Percentiles rank a stretch among this genome's conserved stretches.
Evolutionary conservation across 2,329 filamentous ascomycete genomes (phyloP).

Genomic region (Podosphaera fusca): DNA sequence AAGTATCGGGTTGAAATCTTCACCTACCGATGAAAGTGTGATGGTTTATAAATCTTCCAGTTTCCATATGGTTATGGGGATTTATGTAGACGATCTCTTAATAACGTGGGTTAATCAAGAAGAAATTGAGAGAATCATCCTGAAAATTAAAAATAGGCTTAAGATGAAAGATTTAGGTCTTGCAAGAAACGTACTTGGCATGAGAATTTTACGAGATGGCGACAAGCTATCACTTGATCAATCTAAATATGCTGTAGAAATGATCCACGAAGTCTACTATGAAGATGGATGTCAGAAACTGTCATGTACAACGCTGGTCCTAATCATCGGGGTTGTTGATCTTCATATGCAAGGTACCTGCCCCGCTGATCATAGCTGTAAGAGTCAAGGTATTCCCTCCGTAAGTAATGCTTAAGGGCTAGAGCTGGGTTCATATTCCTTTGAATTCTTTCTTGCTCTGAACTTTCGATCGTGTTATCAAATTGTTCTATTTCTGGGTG

Average conservation of each 20-base stretch:
- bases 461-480: too few species aligned
- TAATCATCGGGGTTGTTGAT: too few species aligned
- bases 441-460: too few species aligned
- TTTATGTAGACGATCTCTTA: not conserved
- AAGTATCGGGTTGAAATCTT: not conserved
- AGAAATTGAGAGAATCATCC: conserved; percentile 1
- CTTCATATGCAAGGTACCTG: too few species aligned
- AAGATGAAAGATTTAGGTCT: conserved; percentile 1
- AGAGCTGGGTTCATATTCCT: too few species aligned
- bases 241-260: not conserved
- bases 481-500: too few species aligned
- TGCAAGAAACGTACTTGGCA: not conserved
- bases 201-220: not conserved
- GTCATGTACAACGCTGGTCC: too few species aligned
- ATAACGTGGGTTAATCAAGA: not conserved
- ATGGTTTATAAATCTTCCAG: not conserved
- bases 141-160: not conserved
- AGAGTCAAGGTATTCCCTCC: too few species aligned
- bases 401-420: too few species aligned
- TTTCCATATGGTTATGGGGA: not conserved
- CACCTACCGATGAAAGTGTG: not conserved
- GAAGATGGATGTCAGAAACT: not conserved
- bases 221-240: conserved; percentile 1
- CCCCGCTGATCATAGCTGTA: too few species aligned
- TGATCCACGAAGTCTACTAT: not conserved